A percentile compares a stretch with the other conserved stretches of the same genome.
Evolutionary conservation across 1,284 basidiomycete species (phyloP).

Genomic region (Mrakiaceae sp.): DNA sequence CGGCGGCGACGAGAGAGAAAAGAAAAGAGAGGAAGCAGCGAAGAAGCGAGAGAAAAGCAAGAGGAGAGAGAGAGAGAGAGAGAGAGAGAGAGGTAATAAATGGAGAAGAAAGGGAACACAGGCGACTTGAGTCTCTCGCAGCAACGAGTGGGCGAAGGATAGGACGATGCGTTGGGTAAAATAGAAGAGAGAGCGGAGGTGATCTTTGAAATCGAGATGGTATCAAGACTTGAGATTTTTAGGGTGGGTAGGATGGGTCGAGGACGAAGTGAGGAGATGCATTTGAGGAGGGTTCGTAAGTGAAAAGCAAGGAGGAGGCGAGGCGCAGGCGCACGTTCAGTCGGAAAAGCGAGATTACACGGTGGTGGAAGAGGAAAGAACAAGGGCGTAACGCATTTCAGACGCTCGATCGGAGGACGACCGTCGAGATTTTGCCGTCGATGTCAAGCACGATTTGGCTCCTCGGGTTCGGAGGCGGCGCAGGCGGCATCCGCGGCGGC

Average conservation of each 20-base stretch:
- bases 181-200: neutral
- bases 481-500: slow-evolving; percentile 5
- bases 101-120: neutral
- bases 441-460: slow-evolving; percentile 11
- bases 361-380: neutral
- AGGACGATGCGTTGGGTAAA: neutral
- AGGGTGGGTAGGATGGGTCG: too few relatives aligned
- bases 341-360: neutral
- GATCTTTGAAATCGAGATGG: too few relatives aligned
- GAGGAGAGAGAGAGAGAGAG: neutral
- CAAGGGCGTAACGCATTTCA: neutral
- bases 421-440: slow-evolving; percentile 15
- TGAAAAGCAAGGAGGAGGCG: neutral
- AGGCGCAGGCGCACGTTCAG: neutral
- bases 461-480: slow-evolving; percentile 14
- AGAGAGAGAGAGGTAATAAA: neutral
- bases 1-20: slow-evolving; percentile 4
- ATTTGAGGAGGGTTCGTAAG: too few relatives aligned
- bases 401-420: neutral
- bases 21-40: slow-evolving; percentile 1
- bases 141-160: neutral
- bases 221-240: too few relatives aligned
- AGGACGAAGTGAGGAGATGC: too few relatives aligned
- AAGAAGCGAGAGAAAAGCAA: slow-evolving; percentile 7
- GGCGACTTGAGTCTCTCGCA: neutral